Percentiles rank a stretch among this genome's conserved stretches.
These are phyloP conservation scores for Rhodotorula sp. DNA, from an alignment of 1,284 basidiomycete genomes.

Conservation along the genomic window DNA sequence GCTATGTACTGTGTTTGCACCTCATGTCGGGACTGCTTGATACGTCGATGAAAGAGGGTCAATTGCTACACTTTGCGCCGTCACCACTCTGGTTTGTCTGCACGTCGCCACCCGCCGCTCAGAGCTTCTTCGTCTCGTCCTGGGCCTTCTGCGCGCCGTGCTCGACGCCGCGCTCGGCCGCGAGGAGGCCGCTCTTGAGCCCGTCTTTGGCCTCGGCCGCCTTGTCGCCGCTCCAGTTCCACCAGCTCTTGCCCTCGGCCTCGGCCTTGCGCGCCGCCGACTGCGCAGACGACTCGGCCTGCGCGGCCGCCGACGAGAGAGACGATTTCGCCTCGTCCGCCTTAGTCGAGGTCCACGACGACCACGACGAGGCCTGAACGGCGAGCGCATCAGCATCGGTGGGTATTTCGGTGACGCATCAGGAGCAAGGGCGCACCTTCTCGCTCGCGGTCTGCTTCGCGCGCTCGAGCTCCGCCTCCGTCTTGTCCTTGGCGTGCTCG, in stretches of 20 bases:
- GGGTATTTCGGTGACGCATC: too few relatives aligned
- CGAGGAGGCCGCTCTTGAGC: constrained; percentile 23
- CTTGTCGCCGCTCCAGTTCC: constrained; percentile 28
- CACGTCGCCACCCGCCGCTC: not conserved
- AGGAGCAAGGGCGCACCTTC: constrained; percentile 14
- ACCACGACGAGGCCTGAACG: constrained; percentile 26
- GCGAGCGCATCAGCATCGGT: not conserved
- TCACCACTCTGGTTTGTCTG: too few relatives aligned
- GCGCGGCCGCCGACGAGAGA: constrained; percentile 5
- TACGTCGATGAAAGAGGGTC: too few relatives aligned
- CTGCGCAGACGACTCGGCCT: constrained; percentile 6
- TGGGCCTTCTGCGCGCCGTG: constrained; percentile 32
- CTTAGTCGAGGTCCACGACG: constrained; percentile 23
- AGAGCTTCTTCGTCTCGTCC: constrained; percentile 36
- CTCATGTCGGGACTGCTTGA: not conserved
- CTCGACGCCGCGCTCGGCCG: constrained; percentile 30
- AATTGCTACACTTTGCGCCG: too few relatives aligned
- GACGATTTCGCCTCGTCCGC: constrained; percentile 19
- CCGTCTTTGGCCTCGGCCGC: constrained; percentile 27
- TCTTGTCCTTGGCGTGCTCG: constrained; percentile 15
- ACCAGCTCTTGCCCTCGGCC: constrained; percentile 29
- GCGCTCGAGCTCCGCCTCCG: constrained; percentile 13
- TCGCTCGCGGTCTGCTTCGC: constrained; percentile 15
- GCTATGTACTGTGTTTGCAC: not conserved
- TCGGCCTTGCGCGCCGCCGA: constrained; percentile 22